Conservation (phyloP, 768 basidiomycete genomes). For the Xerocomus spinulosus region DNA sequence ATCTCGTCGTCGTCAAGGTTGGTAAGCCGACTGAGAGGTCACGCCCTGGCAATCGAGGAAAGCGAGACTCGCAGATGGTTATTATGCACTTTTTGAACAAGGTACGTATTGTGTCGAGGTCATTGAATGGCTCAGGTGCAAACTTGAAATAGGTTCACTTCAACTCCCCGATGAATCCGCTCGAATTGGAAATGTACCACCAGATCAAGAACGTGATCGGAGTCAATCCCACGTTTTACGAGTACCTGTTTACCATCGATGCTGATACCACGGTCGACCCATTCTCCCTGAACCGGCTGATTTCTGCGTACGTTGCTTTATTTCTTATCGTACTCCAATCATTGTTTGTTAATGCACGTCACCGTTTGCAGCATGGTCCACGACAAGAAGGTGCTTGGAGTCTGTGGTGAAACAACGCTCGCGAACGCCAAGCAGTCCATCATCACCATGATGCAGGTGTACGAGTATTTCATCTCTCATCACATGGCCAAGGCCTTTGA, state of each 20-base stretch:
- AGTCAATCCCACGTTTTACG: constrained; percentile 98
- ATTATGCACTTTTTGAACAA: constrained; percentile 98
- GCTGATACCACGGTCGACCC: constrained; percentile 94
- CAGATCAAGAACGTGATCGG: constrained; percentile 99
- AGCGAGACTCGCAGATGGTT: constrained; percentile 95
- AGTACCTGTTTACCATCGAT: constrained; percentile 90
- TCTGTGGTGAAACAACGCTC: constrained; percentile 92
- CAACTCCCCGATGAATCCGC: constrained; percentile 91
- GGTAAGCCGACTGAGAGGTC: constrained; percentile 93
- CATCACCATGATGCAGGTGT: constrained; percentile 98
- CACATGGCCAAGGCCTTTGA: constrained; percentile 99
- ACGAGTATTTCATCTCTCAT: constrained; percentile 99
- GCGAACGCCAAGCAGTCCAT: constrained; percentile 93
- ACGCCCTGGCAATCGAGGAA: constrained; percentile 95
- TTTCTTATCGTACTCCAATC: too few species aligned
- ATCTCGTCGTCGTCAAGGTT: constrained; percentile 86
- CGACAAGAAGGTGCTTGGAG: constrained; percentile 89
- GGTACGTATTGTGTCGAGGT: constrained; percentile 36
- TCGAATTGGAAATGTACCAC: constrained; percentile 98
- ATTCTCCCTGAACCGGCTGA: constrained; percentile 80
- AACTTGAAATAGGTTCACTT: constrained; percentile 74
- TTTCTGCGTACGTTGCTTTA: constrained; percentile 73
- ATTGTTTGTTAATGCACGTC: background rate
- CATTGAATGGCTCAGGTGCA: background rate
- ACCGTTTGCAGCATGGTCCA: constrained; percentile 76